Base-by-base conservation (phyloP, 2,329 filamentous ascomycete genomes). In the Venturia asperata region DNA sequence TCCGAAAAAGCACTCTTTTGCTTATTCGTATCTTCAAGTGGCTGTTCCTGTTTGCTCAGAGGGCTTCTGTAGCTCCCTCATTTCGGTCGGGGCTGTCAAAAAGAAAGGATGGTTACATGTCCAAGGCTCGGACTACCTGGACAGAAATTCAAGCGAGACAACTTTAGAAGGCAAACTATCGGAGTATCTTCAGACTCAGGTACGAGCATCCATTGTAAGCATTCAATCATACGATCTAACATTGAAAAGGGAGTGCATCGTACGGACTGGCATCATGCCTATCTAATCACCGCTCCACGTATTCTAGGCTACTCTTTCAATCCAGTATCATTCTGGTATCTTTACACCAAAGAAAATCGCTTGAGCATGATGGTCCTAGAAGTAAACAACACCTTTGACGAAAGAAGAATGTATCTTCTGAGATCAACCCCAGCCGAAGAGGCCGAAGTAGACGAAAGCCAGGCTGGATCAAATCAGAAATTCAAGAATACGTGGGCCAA, bases 261-360 rank as follows among this genome's bases (percentile, higher is more conserved):
- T 62, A 71, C 78, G 1, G 77, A 80, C 58, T 92, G 88, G 75
- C 83, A 86, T 13, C 80, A 86, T 70, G 87, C 85, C 0, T 91
- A 91, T 69, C 78, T 92, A 4, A 79, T 90, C 27, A 92, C 89
- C 1, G 87, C 87, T 3, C 84, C 88, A 5, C 81, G 82, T 39
- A 87, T 91, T 67, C 73, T 90, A 6, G 86, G 87, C 3, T 89
- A 89, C 71, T 83, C 84, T 27, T 91, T 90, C 75, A 92, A 91
- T 69, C 88, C 88, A 0, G 86, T 89, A 2, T 91, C 88, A 0
- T 89, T 92, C 70, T 92, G 89, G 87, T 91, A 91, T 69, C 80
- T 92, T 2, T 92, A 92, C 72, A 82, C 85, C 15, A 69, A 75
- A 0, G 74, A 83, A 10, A 81, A 82, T 66, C 74, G 80, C 6